Conservation (phyloP, 2,329 filamentous ascomycete species). For the Sporothrix globosa region DNA sequence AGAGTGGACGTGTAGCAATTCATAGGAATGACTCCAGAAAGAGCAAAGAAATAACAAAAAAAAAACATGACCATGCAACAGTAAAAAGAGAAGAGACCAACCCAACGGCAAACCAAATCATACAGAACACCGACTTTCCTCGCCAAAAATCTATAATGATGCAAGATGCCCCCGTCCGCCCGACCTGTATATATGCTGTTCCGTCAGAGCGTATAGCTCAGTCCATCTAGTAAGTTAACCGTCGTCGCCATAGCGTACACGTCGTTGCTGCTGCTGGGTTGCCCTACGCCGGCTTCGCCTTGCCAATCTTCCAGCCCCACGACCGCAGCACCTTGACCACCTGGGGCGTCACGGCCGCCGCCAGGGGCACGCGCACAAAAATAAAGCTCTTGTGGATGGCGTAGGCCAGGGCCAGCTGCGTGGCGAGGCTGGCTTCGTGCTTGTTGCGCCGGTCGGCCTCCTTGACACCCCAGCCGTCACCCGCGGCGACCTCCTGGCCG, state of each 20-base stretch:
- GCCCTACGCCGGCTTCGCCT: conserved; percentile 49
- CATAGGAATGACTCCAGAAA: not conserved
- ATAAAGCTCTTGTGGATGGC: conserved; percentile 98
- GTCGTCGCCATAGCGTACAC: not conserved
- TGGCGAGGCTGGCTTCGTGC: conserved; percentile 75
- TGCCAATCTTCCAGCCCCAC: conserved; percentile 96
- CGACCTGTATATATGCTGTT: conserved; percentile 18
- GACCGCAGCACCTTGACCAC: conserved; percentile 84
- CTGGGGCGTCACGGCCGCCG: conserved; percentile 87
- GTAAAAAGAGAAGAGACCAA: not conserved
- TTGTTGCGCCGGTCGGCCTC: conserved; percentile 64
- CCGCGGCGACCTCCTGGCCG: not conserved
- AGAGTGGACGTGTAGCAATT: conserved; percentile 20
- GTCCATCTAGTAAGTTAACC: not conserved
- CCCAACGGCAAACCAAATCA: not conserved
- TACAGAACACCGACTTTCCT: not conserved
- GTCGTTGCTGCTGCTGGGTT: not conserved
- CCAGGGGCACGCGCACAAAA: conserved; percentile 90
- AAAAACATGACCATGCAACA: not conserved
- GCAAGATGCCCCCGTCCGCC: conserved; percentile 15
- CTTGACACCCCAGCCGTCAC: conserved; percentile 62
- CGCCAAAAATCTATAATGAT: conserved; percentile 8
- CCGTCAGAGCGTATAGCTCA: not conserved
- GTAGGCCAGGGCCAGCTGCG: conserved; percentile 89
- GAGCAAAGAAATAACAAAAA: not conserved